phyloP scores from a whole-genome alignment of 2,329 filamentous ascomycete genomes.

The Talaromyces sp. region DNA sequence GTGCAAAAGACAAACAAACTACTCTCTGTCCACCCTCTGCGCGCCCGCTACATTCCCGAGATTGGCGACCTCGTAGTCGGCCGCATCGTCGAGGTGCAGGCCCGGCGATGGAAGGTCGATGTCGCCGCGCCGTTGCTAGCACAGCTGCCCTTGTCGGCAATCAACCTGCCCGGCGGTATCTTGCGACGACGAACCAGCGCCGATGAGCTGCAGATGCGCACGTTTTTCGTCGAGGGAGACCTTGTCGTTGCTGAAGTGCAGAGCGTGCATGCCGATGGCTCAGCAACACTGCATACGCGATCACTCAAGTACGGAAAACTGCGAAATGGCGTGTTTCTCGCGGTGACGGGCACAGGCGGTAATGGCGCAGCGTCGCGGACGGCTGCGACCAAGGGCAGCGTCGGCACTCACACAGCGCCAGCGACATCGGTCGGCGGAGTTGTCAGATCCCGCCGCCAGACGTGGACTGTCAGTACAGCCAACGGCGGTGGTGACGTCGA shows the following conservation, averaged over 20 bases:
- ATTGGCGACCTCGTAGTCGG: slow-evolving; percentile 95
- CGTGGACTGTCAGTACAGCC: slow-evolving; percentile 64
- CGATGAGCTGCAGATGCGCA: slow-evolving; percentile 93
- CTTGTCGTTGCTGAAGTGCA: slow-evolving; percentile 93
- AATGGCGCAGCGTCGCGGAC: slow-evolving; percentile 43
- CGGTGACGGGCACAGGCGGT: slow-evolving; percentile 73
- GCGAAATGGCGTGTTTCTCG: slow-evolving; percentile 83
- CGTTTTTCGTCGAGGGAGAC: slow-evolving; percentile 95
- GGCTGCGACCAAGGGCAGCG: slow-evolving; percentile 22
- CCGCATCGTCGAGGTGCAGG: slow-evolving; percentile 90
- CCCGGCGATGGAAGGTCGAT: slow-evolving; percentile 89
- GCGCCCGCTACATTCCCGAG: slow-evolving; percentile 88
- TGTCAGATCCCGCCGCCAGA: slow-evolving; percentile 74
- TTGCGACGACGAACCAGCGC: slow-evolving; percentile 86
- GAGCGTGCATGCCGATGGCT: slow-evolving; percentile 76
- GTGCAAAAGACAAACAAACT: slow-evolving; percentile 95
- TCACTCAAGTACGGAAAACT: slow-evolving; percentile 92
- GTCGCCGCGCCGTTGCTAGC: slow-evolving; percentile 83
- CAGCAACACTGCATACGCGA: slow-evolving; percentile 81
- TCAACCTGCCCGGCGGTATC: slow-evolving; percentile 92
- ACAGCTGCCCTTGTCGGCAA: slow-evolving; percentile 74
- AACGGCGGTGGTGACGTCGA: slow-evolving; percentile 59
- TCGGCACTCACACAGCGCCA: slow-evolving; percentile 49
- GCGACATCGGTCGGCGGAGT: slow-evolving; percentile 70
- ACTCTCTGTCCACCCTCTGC: slow-evolving; percentile 81